Evolutionary conservation across 345 rosid species (phyloP), one percentile per base, ranked within the genome.

Genomic region (Toxicodendron radicans): DNA sequence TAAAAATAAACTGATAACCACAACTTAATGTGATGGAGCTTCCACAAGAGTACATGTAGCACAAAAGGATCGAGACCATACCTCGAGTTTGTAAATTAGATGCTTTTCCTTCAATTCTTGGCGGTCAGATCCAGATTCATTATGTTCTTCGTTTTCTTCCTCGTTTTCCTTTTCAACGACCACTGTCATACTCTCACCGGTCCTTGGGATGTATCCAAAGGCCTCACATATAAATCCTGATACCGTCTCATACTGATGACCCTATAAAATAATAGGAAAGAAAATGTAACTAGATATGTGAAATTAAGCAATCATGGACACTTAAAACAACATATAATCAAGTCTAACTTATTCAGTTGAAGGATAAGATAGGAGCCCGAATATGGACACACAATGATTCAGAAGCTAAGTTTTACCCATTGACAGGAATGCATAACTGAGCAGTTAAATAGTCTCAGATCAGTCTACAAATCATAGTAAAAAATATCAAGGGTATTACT

Each of bases 181-280:
- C 70, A 93, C 90, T 69, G 84, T 90, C 70, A 95, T 80, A 66
- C 87, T 89, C 83, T 95, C 99, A 41, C 99, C 98, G 30, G 97
- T 95, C 89, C 91, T 87, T 49, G 98, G 99, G 70, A 95, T 95
- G 75, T 91, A 95, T 73, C 99, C 99, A 86, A 95, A 95, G 77
- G 92, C 95, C 79, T 95, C 99, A 3, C 99, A 93, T 70, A 95
- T 82, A 79, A 90, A 95, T 66, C 98, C 99, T 14, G 99, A 95
- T 23, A 93, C 99, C 17, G 99, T 93, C 91, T 95, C 98, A 17
- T 93, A 95, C 79, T 93, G 99, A 85, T 90, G 95, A 59, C 85
- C 99, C 99, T 95, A 88, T 72, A 69, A 49, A 73, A 3, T 16
- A 65, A 58, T 69, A 30, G 12, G 7, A 5, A 6, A 38, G 7